Percentiles rank a stretch among this genome's conserved stretches.
Conservation (phyloP, 2,329 filamentous ascomycete genomes). For the Arachnomyces sp. region DNA sequence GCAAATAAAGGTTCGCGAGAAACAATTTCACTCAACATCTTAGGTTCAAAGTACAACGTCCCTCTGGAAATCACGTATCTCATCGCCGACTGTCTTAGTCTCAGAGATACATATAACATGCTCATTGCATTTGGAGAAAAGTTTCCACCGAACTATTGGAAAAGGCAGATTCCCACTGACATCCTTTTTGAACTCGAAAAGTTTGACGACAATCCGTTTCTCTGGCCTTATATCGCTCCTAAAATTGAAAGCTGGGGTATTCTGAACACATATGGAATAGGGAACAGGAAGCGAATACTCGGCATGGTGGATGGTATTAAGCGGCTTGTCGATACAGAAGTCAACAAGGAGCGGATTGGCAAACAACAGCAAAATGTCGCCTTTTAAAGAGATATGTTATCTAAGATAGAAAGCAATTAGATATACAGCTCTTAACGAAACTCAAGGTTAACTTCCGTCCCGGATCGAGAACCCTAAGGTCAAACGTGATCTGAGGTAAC, state of each 20-base stretch:
- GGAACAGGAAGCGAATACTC: conserved; percentile 1
- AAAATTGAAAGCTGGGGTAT: neutral
- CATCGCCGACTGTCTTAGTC: neutral
- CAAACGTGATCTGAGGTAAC: no score
- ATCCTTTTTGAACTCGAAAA: conserved; percentile 1
- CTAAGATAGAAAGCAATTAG: no score
- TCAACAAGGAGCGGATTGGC: neutral
- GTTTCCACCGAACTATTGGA: neutral
- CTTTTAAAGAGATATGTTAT: no score
- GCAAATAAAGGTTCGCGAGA: neutral
- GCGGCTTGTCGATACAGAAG: neutral
- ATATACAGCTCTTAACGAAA: no score
- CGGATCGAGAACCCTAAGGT: no score
- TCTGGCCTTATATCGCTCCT: conserved; percentile 1
- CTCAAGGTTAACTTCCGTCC: no score
- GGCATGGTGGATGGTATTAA: neutral
- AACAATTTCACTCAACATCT: neutral
- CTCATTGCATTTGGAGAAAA: conserved; percentile 1
- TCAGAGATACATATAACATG: conserved; percentile 1
- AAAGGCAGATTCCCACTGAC: neutral
- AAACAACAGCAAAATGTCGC: no score
- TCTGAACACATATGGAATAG: neutral
- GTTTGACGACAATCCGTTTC: neutral
- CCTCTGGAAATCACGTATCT: conserved; percentile 1
- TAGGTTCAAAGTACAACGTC: neutral